Evolutionary conservation across 345 rosid species (phyloP).

Genomic region (Salix viminalis): DNA sequence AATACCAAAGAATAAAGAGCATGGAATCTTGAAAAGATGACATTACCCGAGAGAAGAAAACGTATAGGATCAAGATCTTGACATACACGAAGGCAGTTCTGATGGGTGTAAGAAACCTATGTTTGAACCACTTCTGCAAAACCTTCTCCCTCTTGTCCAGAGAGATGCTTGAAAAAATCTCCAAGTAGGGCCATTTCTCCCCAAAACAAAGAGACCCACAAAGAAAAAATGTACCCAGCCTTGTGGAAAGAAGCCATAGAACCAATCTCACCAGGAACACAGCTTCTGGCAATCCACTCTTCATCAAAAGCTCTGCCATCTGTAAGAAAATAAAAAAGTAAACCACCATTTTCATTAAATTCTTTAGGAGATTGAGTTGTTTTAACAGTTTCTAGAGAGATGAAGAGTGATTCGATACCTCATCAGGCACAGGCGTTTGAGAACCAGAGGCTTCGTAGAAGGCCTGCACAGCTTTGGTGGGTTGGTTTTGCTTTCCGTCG

Average conservation of each 20-base stretch:
- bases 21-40: neutral
- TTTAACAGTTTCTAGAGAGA: neutral
- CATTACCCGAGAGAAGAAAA: slow-evolving; percentile 57
- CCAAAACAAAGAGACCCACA: slow-evolving; percentile 55
- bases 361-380: neutral
- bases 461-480: slow-evolving; percentile 24
- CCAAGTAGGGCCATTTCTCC: slow-evolving; percentile 45
- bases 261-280: slow-evolving; percentile 40
- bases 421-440: slow-evolving; percentile 31
- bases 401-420: slow-evolving; percentile 25
- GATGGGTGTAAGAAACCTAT: slow-evolving; percentile 42
- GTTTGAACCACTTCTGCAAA: slow-evolving; percentile 45
- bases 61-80: slow-evolving; percentile 40
- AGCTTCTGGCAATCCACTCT: slow-evolving; percentile 25
- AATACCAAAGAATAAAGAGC: neutral
- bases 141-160: slow-evolving; percentile 58
- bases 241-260: slow-evolving; percentile 46
- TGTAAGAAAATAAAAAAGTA: slow-evolving; percentile 6
- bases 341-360: neutral
- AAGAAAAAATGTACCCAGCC: slow-evolving; percentile 63
- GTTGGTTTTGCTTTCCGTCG: slow-evolving; percentile 14
- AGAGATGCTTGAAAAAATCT: slow-evolving; percentile 40
- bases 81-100: slow-evolving; percentile 45
- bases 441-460: slow-evolving; percentile 51
- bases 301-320: slow-evolving; percentile 38